Evolutionary conservation across 768 basidiomycete species (phyloP), one percentile per base, ranked within the genome.

Genomic region (Pulveroboletus sp.): DNA sequence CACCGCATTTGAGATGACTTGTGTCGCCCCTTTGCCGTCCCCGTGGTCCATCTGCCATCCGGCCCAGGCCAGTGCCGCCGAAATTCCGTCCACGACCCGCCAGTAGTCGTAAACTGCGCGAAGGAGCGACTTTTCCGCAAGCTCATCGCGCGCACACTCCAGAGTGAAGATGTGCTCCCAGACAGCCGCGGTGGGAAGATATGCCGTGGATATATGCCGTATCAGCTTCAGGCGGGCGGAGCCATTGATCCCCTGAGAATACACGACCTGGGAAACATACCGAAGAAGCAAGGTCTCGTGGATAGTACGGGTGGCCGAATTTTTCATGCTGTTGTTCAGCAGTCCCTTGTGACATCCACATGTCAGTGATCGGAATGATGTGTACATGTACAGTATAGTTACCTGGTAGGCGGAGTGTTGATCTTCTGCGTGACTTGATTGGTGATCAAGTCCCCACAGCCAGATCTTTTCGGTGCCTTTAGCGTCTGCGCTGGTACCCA

Each of bases 371-470:
- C 9, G 2, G 39, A 20, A 34, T 20, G 31, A 13, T 20, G 9
- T 9, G 19, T 17, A 19, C 25, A n/a, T 27, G 2, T 25, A 20
- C 5, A 1, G 13, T 47, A n/a, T n/a, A n/a, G n/a, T 52, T 56
- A 74, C 75, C 75, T 73, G 61, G 59, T 70, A 68, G 21, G 65
- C 39, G 16, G 47, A 51, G 43, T 51, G 49, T 45, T 55, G 59
- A 40, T 57, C 60, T 39, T 41, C 60, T 33, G 27, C 16, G 25
- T 35, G 47, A 31, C 56, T 55, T 40, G 52, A 33, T 40, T 27
- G 58, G 38, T 57, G 53, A 34, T 64, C 66, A 17, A 81, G 51
- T 40, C 81, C 79, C 82, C 81, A 82, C 38, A 72, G 58, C 82
- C 83, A 83, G 33, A 84, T 65, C 38, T 67, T 65, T 52, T 69